phyloP scores from a whole-genome alignment of 805 yeast species.

The Myxozyma lipomycoides region DNA sequence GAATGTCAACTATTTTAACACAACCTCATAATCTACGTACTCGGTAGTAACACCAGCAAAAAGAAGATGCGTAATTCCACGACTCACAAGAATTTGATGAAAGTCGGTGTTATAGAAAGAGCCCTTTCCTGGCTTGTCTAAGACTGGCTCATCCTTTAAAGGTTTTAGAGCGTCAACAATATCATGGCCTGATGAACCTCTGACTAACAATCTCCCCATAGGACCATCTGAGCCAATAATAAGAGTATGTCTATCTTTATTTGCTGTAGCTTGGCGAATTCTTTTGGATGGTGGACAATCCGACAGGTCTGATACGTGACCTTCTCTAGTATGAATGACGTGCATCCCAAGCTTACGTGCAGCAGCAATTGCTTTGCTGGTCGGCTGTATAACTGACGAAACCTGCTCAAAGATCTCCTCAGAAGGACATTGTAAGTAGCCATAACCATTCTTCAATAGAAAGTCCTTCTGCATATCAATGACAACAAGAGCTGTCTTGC shows the following conservation, averaged over 20 bases:
- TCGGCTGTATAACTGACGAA: slow-evolving; percentile 30
- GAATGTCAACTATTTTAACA: background rate
- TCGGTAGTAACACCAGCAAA: slow-evolving; percentile 39
- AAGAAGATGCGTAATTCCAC: slow-evolving; percentile 35
- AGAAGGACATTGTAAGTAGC: slow-evolving; percentile 33
- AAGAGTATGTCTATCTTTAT: slow-evolving; percentile 28
- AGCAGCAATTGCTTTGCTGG: slow-evolving; percentile 30
- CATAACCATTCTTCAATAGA: slow-evolving; percentile 35
- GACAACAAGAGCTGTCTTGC: slow-evolving; percentile 34
- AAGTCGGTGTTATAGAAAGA: slow-evolving; percentile 37
- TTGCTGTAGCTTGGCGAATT: slow-evolving; percentile 31
- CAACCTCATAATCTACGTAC: background rate
- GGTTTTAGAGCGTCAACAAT: slow-evolving; percentile 37
- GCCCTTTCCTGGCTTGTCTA: slow-evolving; percentile 40
- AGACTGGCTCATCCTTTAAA: slow-evolving; percentile 31
- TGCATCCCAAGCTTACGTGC: slow-evolving; percentile 34
- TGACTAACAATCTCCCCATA: slow-evolving; percentile 36
- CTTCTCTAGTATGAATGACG: slow-evolving; percentile 38
- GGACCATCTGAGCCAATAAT: slow-evolving; percentile 36
- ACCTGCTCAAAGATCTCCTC: slow-evolving; percentile 32
- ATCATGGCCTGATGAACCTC: slow-evolving; percentile 38
- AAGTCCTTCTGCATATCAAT: slow-evolving; percentile 40
- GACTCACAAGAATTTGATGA: slow-evolving; percentile 33
- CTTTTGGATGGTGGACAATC: slow-evolving; percentile 36
- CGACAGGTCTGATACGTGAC: slow-evolving; percentile 33